Percentiles rank a stretch among this genome's conserved stretches.
phyloP scores from a whole-genome alignment of 2,329 filamentous ascomycete genomes.

The Penicillium crustosum region DNA sequence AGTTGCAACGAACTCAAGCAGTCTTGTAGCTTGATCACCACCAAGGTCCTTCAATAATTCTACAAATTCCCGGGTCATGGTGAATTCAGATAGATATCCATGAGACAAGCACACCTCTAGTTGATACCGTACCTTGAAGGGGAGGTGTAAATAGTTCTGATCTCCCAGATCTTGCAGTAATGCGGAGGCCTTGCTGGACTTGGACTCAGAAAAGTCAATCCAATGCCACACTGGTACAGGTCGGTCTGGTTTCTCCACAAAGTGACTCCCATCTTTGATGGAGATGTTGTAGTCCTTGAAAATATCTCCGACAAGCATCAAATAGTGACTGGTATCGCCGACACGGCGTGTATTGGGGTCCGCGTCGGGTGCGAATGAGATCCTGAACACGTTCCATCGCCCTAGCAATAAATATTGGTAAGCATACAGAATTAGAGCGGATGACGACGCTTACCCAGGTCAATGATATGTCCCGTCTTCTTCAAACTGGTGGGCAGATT shows the following conservation, averaged over 20 bases:
- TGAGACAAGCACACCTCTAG: constrained; percentile 91
- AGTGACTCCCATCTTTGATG: constrained; percentile 46
- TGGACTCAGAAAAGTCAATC: constrained; percentile 37
- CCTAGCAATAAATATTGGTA: constrained; percentile 37
- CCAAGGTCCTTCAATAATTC: constrained; percentile 56
- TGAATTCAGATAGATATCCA: constrained; percentile 73
- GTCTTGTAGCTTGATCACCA: constrained; percentile 56
- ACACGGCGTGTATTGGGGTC: background rate
- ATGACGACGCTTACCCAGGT: constrained; percentile 51
- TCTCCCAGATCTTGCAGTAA: constrained; percentile 38
- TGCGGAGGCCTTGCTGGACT: constrained; percentile 27
- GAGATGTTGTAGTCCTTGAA: constrained; percentile 73
- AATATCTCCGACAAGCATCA: constrained; percentile 51
- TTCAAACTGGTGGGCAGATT: constrained; percentile 47
- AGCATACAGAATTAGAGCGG: background rate
- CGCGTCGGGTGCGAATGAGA: constrained; percentile 46
- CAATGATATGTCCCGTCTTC: constrained; percentile 55
- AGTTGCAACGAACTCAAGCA: constrained; percentile 74
- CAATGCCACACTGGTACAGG: constrained; percentile 39
- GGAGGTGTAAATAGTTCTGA: constrained; percentile 47
- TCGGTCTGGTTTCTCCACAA: constrained; percentile 36
- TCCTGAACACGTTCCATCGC: constrained; percentile 62
- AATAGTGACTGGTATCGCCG: constrained; percentile 27
- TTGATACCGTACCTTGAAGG: constrained; percentile 79
- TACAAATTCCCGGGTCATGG: constrained; percentile 67